phyloP scores from a whole-genome alignment of 1,284 basidiomycete species.

The Moesziomyces sp. region DNA sequence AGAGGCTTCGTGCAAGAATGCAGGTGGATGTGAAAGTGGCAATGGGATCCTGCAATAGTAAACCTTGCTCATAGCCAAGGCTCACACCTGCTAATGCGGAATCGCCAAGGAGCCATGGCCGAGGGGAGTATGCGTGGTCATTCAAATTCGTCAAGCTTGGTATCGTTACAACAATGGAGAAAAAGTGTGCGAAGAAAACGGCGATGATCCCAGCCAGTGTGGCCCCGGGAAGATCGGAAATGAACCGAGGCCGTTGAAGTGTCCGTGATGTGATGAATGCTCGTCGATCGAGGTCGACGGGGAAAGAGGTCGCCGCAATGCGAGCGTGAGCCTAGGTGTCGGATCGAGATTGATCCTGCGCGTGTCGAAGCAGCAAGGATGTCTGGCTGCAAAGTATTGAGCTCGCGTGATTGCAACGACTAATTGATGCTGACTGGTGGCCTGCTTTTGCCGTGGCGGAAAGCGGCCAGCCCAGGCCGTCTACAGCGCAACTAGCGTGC shows the following conservation, averaged over 20 bases:
- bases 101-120: too few species aligned
- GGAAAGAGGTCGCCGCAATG: not conserved
- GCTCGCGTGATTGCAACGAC: not conserved
- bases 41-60: too few species aligned
- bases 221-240: not conserved
- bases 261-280: not conserved
- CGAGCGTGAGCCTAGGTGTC: not conserved
- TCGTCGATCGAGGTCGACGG: not conserved
- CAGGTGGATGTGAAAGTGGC: too few species aligned
- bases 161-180: constrained; percentile 23
- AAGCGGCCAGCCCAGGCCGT: too few species aligned
- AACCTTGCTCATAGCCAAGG: too few species aligned
- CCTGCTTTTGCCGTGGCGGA: not conserved
- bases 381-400: not conserved
- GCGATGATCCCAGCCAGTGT: not conserved
- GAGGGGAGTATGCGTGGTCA: constrained; percentile 4
- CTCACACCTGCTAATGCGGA: too few species aligned
- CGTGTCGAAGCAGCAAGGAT: not conserved
- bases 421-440: not conserved
- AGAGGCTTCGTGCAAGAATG: too few species aligned
- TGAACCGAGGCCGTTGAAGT: not conserved
- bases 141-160: constrained; percentile 14
- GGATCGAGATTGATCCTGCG: too few species aligned
- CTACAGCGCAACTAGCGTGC: not conserved
- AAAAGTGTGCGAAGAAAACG: constrained; percentile 1